Evolutionary conservation across 805 yeast genomes (phyloP), one percentile per base, ranked within the genome.

Genomic region (Gaillardinia entomophila): DNA sequence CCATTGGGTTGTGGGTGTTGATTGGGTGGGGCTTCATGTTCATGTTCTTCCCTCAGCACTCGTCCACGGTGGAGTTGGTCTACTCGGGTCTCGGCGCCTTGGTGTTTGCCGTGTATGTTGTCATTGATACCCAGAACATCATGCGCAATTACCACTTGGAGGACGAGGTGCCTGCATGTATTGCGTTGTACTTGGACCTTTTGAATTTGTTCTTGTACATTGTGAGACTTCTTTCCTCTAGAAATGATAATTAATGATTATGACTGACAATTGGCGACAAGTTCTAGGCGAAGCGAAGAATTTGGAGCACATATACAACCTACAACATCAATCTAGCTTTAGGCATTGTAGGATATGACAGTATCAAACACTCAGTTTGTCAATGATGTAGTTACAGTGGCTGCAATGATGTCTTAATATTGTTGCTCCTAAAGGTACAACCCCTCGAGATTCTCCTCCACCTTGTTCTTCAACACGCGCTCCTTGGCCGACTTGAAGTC

Each of bases 391-490:
- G n/a, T n/a, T n/a, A n/a, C n/a, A n/a, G n/a, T n/a, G n/a, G n/a
- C n/a, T n/a, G n/a, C 20, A 6, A 18, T 18, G 4, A 19, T 19
- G 22, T 19, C 6, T 19, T 19, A 19, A 19, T 6, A 19, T 10
- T 6, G 6, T 6, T 6, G 22, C 22, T 19, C 22, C 38, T 64
- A 82, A 68, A 87, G 71, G 62, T 90, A 90, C 46, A 90, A 72
- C 23, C 97, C 96, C 62, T 92, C 97, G 44, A 90, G 73, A 51
- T 86, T 88, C 68, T 90, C 97, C 60, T 90, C 97, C 36, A 88
- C 87, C 74, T 90, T 90, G 57, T 89, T 90, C 75, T 90, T 90
- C 76, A 90, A 73, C 31, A 90, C 95, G 49, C 96, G 78, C 60
- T 90, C 97, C 66, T 88, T 84, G 11, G 96, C 98, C 44, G 79